phyloP scores from a whole-genome alignment of 345 rosid species.

The Populus nigra region DNA sequence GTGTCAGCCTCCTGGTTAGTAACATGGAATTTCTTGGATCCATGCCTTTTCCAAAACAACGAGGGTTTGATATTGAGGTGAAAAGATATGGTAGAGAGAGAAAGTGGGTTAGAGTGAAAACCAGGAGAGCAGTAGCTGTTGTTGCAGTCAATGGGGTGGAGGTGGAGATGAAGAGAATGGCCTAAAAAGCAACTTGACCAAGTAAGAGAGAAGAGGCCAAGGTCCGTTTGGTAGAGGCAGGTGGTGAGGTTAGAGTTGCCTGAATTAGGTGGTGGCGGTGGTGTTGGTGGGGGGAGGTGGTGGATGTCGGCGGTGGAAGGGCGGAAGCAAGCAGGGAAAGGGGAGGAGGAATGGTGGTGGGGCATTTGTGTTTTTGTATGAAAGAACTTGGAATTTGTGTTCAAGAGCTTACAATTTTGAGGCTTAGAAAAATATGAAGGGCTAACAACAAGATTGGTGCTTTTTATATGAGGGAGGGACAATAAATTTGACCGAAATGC shows the following conservation, averaged over 20 bases:
- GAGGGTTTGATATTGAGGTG: conserved; percentile 68
- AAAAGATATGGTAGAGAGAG: conserved; percentile 55
- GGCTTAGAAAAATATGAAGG: conserved; percentile 7
- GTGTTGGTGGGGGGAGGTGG: conserved; percentile 26
- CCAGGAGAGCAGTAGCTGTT: conserved; percentile 34
- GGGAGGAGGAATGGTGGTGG: conserved; percentile 29
- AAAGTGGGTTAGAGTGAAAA: conserved; percentile 43
- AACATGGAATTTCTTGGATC: conserved; percentile 48
- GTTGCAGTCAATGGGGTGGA: conserved; percentile 49
- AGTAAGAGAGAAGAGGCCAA: conserved; percentile 78
- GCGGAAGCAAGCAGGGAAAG: conserved; percentile 52
- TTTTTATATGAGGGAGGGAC: background rate
- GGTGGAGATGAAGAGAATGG: conserved; percentile 73
- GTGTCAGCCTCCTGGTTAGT: conserved; percentile 1
- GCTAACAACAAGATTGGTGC: background rate
- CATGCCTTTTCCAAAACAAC: conserved; percentile 75
- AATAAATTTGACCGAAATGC: background rate
- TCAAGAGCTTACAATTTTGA: background rate
- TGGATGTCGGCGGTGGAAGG: conserved; percentile 23
- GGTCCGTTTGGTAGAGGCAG: conserved; percentile 67
- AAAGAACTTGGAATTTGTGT: background rate
- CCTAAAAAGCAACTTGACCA: conserved; percentile 80
- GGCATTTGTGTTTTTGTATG: conserved; percentile 40
- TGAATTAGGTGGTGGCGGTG: conserved; percentile 25
- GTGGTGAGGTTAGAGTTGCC: conserved; percentile 62